A percentile compares a stretch with the other conserved stretches of the same genome.
Evolutionary conservation across 495 filamentous ascomycete species (phyloP).

Genomic region (Articulospora tetracladia): DNA sequence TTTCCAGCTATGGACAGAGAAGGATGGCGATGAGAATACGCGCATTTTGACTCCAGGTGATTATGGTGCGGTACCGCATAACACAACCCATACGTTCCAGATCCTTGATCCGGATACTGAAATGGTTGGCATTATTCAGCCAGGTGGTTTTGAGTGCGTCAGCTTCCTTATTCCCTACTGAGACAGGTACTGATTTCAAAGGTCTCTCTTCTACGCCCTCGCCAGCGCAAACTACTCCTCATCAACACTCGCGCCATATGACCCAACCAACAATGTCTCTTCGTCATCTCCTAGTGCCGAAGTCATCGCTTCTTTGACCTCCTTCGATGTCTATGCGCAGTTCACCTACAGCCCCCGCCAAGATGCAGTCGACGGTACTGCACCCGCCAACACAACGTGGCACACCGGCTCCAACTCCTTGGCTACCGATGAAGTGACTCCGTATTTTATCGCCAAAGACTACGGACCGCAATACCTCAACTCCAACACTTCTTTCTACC

Average conservation of each 20-base stretch:
- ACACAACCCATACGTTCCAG: conserved; percentile 44
- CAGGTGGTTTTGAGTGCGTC: conserved; percentile 42
- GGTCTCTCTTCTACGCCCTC: conserved; percentile 36
- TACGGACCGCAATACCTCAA: conserved; percentile 38
- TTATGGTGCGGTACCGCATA: conserved; percentile 35
- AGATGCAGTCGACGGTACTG: conserved; percentile 36
- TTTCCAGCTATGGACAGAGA: conserved; percentile 42
- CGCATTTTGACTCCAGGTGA: conserved; percentile 37
- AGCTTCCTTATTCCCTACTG: conserved; percentile 1
- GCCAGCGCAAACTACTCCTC: conserved; percentile 9
- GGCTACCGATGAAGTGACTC: conserved; percentile 20
- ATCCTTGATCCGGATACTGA: conserved; percentile 42
- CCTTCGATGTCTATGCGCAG: conserved; percentile 40
- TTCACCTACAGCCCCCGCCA: conserved; percentile 32
- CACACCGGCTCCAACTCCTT: conserved; percentile 31
- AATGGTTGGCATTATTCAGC: conserved; percentile 39
- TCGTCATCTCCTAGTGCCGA: not conserved
- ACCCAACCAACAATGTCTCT: conserved; percentile 5
- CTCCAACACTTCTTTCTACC: conserved; percentile 33
- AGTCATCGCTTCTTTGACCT: conserved; percentile 26
- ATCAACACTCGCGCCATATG: conserved; percentile 8
- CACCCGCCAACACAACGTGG: conserved; percentile 24
- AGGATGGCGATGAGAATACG: conserved; percentile 30
- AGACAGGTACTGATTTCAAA: conserved; percentile 8
- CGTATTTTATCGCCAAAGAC: conserved; percentile 39